Conservation (phyloP, 768 basidiomycete species). For the Flagelloscypha sp. region DNA sequence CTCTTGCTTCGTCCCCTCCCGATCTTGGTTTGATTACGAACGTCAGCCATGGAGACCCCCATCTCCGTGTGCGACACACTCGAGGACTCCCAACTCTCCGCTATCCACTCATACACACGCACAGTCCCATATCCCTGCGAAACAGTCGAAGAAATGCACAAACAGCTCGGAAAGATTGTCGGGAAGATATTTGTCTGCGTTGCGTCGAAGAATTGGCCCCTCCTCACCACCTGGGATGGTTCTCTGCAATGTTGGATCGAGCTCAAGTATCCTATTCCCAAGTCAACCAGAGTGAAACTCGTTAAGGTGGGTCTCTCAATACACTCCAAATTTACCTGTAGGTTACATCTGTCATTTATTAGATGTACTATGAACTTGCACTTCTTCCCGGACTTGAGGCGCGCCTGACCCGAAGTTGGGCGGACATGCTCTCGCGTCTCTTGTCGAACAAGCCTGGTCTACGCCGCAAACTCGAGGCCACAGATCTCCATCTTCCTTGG, state of each 20-base stretch:
- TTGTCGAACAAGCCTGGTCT: constrained; percentile 56
- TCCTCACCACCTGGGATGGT: constrained; percentile 71
- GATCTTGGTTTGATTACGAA: too few species aligned
- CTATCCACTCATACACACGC: constrained; percentile 52
- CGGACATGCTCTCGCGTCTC: constrained; percentile 68
- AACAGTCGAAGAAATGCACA: constrained; percentile 61
- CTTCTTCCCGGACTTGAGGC: constrained; percentile 70
- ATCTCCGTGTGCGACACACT: constrained; percentile 15
- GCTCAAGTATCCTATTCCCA: constrained; percentile 73
- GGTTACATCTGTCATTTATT: too few species aligned
- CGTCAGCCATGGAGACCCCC: too few species aligned
- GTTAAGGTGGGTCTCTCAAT: too few species aligned
- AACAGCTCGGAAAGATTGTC: constrained; percentile 59
- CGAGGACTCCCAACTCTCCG: constrained; percentile 31
- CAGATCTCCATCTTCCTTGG: constrained; percentile 69
- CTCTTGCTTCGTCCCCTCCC: too few species aligned
- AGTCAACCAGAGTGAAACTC: constrained; percentile 60
- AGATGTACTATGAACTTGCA: constrained; percentile 73
- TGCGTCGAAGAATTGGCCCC: constrained; percentile 68
- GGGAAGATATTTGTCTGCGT: constrained; percentile 61
- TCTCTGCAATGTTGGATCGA: constrained; percentile 77
- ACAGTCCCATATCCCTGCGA: constrained; percentile 71
- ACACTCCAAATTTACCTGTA: too few species aligned
- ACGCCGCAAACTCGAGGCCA: constrained; percentile 56
- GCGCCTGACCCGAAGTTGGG: constrained; percentile 64